Conservation (phyloP, 2,329 filamentous ascomycete species). For the Cordyceps tenuipes region DNA sequence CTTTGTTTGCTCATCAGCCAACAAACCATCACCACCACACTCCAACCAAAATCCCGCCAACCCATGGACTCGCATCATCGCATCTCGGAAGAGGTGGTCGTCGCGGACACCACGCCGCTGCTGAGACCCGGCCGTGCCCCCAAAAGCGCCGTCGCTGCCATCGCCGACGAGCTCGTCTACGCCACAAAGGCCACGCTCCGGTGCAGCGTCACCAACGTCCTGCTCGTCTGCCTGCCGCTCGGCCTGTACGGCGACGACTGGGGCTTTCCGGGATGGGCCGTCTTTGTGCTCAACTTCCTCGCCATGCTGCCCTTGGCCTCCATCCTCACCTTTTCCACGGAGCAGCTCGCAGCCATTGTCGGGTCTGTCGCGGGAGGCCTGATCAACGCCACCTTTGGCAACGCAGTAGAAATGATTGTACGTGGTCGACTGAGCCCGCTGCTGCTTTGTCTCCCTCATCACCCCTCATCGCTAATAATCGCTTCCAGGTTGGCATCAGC, state of each 20-base stretch:
- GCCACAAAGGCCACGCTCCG: constrained; percentile 10
- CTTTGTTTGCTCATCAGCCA: background rate
- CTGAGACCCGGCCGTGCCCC: background rate
- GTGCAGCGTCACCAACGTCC: constrained; percentile 34
- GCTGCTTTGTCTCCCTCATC: background rate
- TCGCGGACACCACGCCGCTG: constrained; percentile 5
- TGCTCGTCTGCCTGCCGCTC: constrained; percentile 56
- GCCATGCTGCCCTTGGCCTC: constrained; percentile 56
- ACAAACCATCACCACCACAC: background rate
- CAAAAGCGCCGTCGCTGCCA: background rate
- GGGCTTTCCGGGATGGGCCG: constrained; percentile 33
- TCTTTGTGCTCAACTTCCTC: constrained; percentile 56
- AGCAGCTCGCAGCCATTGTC: constrained; percentile 52
- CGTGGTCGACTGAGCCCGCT: background rate
- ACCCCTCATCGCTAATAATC: background rate
- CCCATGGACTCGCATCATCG: background rate
- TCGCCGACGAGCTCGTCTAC: constrained; percentile 5
- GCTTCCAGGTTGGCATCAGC: constrained; percentile 9
- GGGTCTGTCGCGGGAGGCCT: constrained; percentile 54
- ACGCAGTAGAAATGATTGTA: constrained; percentile 58
- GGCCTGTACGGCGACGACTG: constrained; percentile 48
- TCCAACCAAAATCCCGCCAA: background rate
- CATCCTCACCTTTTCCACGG: constrained; percentile 55
- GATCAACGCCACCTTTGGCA: constrained; percentile 59
- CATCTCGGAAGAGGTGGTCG: background rate